These are phyloP conservation scores for Trametes elegans DNA, from an alignment of 768 basidiomycete genomes.

Conservation along the genomic window DNA sequence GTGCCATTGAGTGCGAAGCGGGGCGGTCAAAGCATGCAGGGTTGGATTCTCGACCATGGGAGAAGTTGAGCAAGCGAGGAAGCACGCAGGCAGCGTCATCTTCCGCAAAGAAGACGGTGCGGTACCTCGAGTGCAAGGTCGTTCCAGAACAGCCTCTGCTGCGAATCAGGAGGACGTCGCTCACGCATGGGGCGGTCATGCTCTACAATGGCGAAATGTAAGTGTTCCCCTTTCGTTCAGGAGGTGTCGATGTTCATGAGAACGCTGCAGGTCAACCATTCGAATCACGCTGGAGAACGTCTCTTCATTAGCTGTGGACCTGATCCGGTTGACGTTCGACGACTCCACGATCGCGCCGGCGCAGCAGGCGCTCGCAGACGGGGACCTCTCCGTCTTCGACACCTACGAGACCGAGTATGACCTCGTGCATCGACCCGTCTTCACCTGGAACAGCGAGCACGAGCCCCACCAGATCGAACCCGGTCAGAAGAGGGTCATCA, in stretches of 20 bases:
- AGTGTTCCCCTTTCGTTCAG: conserved; percentile 26
- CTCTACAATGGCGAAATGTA: conserved; percentile 93
- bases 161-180: conserved; percentile 81
- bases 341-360: conserved; percentile 84
- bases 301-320: conserved; percentile 79
- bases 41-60: conserved; percentile 67
- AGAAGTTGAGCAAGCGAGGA: conserved; percentile 44
- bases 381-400: conserved; percentile 77
- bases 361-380: conserved; percentile 75
- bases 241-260: conserved; percentile 4
- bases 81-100: conserved; percentile 22
- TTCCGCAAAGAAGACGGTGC: conserved; percentile 29
- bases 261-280: conserved; percentile 63
- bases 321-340: conserved; percentile 82
- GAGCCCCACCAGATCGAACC: conserved; percentile 59
- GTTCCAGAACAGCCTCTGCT: conserved; percentile 86
- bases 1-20: conserved; percentile 59
- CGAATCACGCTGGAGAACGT: conserved; percentile 90
- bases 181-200: conserved; percentile 94
- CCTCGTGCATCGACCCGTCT: conserved; percentile 72
- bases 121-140: conserved; percentile 79
- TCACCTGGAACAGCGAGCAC: conserved; percentile 60
- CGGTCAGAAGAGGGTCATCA: conserved; percentile 66
- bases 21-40: conserved; percentile 75
- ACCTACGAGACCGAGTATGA: conserved; percentile 90